Conservation (phyloP, 1,284 basidiomycete genomes). For the Takashimella koratensis region DNA sequence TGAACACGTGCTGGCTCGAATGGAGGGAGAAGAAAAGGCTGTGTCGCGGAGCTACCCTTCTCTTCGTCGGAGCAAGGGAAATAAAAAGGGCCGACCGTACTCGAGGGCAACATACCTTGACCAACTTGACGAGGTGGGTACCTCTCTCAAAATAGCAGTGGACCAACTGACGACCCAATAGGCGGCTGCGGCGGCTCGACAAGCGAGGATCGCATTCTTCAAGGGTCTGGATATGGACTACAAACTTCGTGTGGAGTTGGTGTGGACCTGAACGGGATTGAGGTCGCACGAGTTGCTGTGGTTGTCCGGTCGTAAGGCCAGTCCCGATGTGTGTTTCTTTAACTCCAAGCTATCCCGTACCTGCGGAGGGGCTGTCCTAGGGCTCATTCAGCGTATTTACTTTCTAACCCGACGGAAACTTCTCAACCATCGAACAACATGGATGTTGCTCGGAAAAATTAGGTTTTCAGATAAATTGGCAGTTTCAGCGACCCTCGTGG, state of each 20-base stretch:
- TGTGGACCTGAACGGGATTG: conserved; percentile 6
- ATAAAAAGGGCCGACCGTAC: not conserved
- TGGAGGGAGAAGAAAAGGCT: not conserved
- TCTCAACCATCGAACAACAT: too few species aligned
- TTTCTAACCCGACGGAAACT: too few species aligned
- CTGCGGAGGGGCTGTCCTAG: too few species aligned
- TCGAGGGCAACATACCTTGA: too few species aligned
- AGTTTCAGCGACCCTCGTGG: too few species aligned
- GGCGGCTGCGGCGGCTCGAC: not conserved
- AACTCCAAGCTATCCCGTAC: too few species aligned
- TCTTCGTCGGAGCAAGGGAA: not conserved
- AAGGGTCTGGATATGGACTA: conserved; percentile 10
- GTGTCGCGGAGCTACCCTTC: not conserved
- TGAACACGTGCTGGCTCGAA: not conserved
- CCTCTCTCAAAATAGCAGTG: not conserved
- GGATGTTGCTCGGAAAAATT: too few species aligned
- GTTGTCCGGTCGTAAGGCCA: too few species aligned
- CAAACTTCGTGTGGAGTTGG: conserved; percentile 8
- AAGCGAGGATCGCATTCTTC: conserved; percentile 10
- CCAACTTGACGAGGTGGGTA: not conserved
- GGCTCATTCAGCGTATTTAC: too few species aligned
- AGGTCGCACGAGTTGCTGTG: too few species aligned
- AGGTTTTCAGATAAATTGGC: too few species aligned
- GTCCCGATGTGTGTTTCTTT: too few species aligned
- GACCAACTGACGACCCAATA: not conserved